Conservation (phyloP, 805 yeast species). For the Saccharomycopsis olivae region DNA sequence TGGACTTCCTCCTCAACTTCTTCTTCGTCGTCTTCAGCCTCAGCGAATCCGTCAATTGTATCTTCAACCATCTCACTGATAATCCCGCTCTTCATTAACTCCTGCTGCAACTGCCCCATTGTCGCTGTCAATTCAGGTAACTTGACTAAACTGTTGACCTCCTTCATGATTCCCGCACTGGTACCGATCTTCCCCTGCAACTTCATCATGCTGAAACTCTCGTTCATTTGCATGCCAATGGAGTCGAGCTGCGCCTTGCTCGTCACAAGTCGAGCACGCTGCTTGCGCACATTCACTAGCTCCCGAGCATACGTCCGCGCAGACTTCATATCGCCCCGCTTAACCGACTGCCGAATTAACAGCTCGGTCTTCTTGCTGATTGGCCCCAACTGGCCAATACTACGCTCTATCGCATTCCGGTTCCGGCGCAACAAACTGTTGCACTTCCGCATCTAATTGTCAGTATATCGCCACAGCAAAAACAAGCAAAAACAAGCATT, state of each 20-base stretch:
- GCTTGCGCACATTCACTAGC: slow-evolving; percentile 60
- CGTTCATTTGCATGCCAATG: slow-evolving; percentile 81
- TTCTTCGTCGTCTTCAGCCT: slow-evolving; percentile 55
- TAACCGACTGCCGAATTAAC: slow-evolving; percentile 64
- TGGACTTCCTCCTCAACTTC: slow-evolving; percentile 53
- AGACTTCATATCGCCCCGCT: slow-evolving; percentile 62
- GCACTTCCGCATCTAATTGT: slow-evolving; percentile 51
- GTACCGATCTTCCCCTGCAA: slow-evolving; percentile 72
- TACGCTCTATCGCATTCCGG: slow-evolving; percentile 70
- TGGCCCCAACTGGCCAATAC: slow-evolving; percentile 44
- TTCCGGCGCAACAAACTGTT: slow-evolving; percentile 74
- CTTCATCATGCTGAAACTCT: slow-evolving; percentile 79
- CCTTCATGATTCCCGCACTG: slow-evolving; percentile 77
- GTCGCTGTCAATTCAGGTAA: slow-evolving; percentile 74
- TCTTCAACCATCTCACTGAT: slow-evolving; percentile 95
- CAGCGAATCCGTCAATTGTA: slow-evolving; percentile 60
- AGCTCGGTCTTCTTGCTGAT: slow-evolving; percentile 71
- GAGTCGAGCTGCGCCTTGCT: slow-evolving; percentile 83
- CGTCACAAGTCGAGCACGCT: slow-evolving; percentile 59
- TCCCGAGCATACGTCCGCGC: slow-evolving; percentile 80
- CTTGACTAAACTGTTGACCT: slow-evolving; percentile 67
- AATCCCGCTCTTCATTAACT: slow-evolving; percentile 74
- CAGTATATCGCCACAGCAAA: not conserved
- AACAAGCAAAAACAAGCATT: not conserved
- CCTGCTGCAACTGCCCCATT: slow-evolving; percentile 79